phyloP scores from a whole-genome alignment of 805 yeast genomes.

The Lachancea thermotolerans region DNA sequence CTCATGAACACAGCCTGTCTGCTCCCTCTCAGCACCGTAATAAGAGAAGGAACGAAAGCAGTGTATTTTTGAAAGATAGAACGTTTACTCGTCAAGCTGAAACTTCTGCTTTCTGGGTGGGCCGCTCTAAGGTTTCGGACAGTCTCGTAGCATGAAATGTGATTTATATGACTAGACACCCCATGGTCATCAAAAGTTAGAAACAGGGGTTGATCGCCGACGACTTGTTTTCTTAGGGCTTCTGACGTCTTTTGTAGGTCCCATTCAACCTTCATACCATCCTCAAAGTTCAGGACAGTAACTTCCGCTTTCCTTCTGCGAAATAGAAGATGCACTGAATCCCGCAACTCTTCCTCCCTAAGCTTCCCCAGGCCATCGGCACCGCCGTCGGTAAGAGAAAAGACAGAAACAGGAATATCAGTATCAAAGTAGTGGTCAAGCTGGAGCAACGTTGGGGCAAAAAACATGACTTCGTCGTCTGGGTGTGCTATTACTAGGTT shows the following conservation, averaged over 20 bases:
- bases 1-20: conserved; percentile 33
- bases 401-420: conserved; percentile 38
- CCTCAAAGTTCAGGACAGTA: conserved; percentile 42
- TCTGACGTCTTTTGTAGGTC: conserved; percentile 36
- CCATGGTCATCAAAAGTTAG: conserved; percentile 80
- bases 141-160: conserved; percentile 55
- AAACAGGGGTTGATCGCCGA: conserved; percentile 25
- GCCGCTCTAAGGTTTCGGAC: conserved; percentile 21
- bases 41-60: conserved; percentile 15
- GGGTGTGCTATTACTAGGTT: conserved; percentile 84
- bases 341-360: conserved; percentile 52
- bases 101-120: background rate
- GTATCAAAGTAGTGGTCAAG: conserved; percentile 14
- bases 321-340: conserved; percentile 20
- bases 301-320: conserved; percentile 11
- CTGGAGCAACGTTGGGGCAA: conserved; percentile 52
- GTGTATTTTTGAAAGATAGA: conserved; percentile 20
- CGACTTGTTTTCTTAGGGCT: conserved; percentile 31
- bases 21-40: conserved; percentile 11
- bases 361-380: conserved; percentile 64
- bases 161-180: conserved; percentile 85
- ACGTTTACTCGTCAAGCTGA: conserved; percentile 13
- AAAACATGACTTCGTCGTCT: conserved; percentile 98
- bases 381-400: conserved; percentile 76
- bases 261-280: conserved; percentile 70